Conservation (phyloP, 805 yeast genomes). For the Lachancea quebecensis region DNA sequence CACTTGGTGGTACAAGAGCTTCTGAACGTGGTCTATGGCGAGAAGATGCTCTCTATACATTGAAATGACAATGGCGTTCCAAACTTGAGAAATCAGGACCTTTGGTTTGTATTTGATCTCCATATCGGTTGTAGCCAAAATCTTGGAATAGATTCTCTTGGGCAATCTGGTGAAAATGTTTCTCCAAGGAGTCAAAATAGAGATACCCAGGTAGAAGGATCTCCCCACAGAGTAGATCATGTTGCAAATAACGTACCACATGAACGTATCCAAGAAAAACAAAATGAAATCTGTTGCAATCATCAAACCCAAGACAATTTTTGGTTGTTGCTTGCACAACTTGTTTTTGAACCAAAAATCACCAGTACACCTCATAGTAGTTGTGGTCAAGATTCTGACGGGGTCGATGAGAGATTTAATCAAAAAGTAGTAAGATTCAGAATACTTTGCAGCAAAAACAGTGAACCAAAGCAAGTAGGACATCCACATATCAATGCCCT, state of each 20-base stretch:
- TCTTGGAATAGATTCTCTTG: slow-evolving; percentile 96
- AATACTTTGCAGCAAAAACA: slow-evolving; percentile 81
- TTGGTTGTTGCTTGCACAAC: slow-evolving; percentile 81
- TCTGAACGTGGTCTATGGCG: slow-evolving; percentile 98
- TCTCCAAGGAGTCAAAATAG: slow-evolving; percentile 99
- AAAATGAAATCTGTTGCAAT: slow-evolving; percentile 83
- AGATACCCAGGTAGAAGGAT: slow-evolving; percentile 97
- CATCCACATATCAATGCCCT: slow-evolving; percentile 92
- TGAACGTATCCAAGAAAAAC: slow-evolving; percentile 96
- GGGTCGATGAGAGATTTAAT: slow-evolving; percentile 89
- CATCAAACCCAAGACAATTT: slow-evolving; percentile 88
- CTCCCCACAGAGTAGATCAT: slow-evolving; percentile 94
- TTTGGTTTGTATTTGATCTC: slow-evolving; percentile 98
- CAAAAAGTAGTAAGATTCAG: slow-evolving; percentile 91
- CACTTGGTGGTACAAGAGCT: slow-evolving; percentile 94
- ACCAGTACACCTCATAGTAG: slow-evolving; percentile 91
- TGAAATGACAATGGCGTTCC: slow-evolving; percentile 98
- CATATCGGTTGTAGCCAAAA: slow-evolving; percentile 97
- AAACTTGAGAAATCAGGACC: slow-evolving; percentile 94
- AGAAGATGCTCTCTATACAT: slow-evolving; percentile 99
- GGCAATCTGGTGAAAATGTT: slow-evolving; percentile 96
- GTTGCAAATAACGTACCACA: slow-evolving; percentile 97
- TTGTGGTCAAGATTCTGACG: slow-evolving; percentile 77
- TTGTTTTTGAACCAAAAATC: slow-evolving; percentile 76
- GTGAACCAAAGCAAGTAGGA: slow-evolving; percentile 86